Evolutionary conservation across 371 early-diverging fungal genomes (phyloP), one percentile per base, ranked within the genome.

Genomic region (Circinella umbellata): DNA sequence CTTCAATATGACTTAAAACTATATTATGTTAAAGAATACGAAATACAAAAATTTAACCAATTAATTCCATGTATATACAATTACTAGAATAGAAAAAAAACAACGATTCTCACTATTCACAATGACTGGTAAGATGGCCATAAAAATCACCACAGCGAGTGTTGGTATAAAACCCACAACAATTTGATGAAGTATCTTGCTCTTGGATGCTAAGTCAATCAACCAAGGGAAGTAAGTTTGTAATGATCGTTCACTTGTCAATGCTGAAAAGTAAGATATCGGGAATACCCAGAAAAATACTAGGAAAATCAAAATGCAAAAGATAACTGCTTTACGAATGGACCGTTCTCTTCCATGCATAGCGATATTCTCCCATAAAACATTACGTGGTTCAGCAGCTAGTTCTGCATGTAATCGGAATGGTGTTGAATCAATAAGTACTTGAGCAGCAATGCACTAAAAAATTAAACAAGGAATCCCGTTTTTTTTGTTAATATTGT

Each of bases 351-450:
- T 81, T 60, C 71, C 87, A 36, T 82, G 86, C 76, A 90, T 85
- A 4, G 88, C 81, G 37, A 93, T 82, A 69, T 93, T 92, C 67
- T 85, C 83, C 93, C 93, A 93, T 63, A 84, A 79, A 13, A 93
- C 83, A 74, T 93, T 91, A 46, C 93, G 86, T 13, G 93, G 93
- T 64, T 92, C 93, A 10, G 93, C 92, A 15, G 93, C 93, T 55
- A 86, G 68, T 67, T 81, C 82, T 15, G 88, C 89, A 67, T 89
- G 86, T 54, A 90, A 84, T 42, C 91, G 79, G 61, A 91, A 94
- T 20, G 96, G 91, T 66, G 90, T 80, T 47, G 90, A 72, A 75
- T 87, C 79, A 66, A 88, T 73, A 69, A 89, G 68, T 39, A 83
- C 79, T 76, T 90, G 91, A 17, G 90, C 75, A 3, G 84, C 88